phyloP scores from a whole-genome alignment of 352 stramenopile species.

The Globisporangium paddicum region DNA sequence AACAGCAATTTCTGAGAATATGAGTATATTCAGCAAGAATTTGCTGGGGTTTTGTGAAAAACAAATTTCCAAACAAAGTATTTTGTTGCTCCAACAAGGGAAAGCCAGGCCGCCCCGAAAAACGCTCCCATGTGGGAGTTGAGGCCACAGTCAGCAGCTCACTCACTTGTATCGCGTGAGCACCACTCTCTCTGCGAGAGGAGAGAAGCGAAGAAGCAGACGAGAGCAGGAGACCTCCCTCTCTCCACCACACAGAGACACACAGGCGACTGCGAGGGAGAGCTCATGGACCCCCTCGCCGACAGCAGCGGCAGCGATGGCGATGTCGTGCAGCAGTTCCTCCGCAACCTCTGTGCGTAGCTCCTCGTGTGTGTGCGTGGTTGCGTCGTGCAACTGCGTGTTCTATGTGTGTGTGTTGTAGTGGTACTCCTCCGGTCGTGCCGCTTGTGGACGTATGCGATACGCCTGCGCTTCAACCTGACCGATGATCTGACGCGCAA shows the following conservation, averaged over 20 bases:
- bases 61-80: no score
- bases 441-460: background rate
- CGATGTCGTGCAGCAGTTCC: slow-evolving; percentile 13
- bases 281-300: slow-evolving; percentile 2
- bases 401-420: background rate
- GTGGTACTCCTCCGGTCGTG: slow-evolving; percentile 3
- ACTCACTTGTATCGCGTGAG: background rate
- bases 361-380: no score
- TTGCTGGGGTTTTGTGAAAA: no score
- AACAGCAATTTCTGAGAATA: no score
- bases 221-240: background rate
- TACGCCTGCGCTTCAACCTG: background rate
- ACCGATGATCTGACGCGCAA: background rate
- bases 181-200: background rate
- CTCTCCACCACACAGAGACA: background rate
- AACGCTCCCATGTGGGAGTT: background rate
- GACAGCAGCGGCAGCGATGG: background rate
- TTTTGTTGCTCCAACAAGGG: no score
- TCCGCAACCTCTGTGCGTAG: slow-evolving; percentile 15
- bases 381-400: background rate
- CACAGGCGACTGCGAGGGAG: background rate
- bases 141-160: background rate
- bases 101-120: background rate
- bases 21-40: no score
- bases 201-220: background rate